phyloP scores from a whole-genome alignment of 306 rosid species.

The Ammopiptanthus mongolicus region DNA sequence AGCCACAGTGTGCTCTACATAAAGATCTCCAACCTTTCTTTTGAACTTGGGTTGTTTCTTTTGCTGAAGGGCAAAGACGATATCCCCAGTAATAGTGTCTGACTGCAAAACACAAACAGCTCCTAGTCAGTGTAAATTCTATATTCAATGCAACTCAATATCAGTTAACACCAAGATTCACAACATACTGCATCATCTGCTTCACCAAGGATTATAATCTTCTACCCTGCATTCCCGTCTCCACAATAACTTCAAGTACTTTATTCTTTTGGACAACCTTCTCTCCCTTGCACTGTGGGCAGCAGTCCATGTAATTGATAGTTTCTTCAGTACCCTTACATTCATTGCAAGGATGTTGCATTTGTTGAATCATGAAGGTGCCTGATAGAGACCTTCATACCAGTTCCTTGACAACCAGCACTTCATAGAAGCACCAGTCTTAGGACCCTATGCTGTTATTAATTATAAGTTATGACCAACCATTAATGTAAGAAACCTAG shows the following conservation, averaged over 20 bases:
- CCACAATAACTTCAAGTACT: slow-evolving; percentile 82
- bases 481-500: neutral
- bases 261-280: slow-evolving; percentile 94
- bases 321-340: slow-evolving; percentile 96
- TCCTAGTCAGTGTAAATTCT: neutral
- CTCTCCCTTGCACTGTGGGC: slow-evolving; percentile 84
- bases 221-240: slow-evolving; percentile 96
- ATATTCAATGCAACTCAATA: neutral
- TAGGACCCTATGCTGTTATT: slow-evolving; percentile 79
- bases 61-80: slow-evolving; percentile 85
- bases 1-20: slow-evolving; percentile 90
- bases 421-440: slow-evolving; percentile 85
- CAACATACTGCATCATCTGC: slow-evolving; percentile 86
- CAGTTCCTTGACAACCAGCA: slow-evolving; percentile 96
- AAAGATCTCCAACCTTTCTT: slow-evolving; percentile 78
- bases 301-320: slow-evolving; percentile 82
- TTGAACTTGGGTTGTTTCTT: slow-evolving; percentile 87
- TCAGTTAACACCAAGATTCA: neutral
- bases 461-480: neutral
- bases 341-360: too few species aligned
- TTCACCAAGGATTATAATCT: slow-evolving; percentile 88
- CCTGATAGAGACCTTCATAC: too few species aligned
- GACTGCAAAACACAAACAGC: slow-evolving; percentile 54
- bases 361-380: too few species aligned
- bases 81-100: slow-evolving; percentile 90